phyloP scores from a whole-genome alignment of 257 asterid genomes.

The Solanum infundibuliforme region DNA sequence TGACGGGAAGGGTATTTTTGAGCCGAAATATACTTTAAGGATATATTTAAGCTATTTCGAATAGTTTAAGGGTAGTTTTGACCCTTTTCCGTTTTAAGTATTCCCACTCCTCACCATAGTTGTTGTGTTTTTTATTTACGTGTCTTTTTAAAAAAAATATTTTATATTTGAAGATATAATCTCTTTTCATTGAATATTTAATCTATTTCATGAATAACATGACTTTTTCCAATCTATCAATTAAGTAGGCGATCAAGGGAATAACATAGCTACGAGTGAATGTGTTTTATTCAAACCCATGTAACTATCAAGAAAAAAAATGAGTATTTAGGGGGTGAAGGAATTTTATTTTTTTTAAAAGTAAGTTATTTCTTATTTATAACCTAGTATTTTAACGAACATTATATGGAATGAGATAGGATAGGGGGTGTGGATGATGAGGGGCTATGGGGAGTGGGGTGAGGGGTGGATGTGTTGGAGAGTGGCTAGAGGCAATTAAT shows the following conservation, averaged over 20 bases:
- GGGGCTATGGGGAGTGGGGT: neutral
- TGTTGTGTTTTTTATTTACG: too few species aligned
- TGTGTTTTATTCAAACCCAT: neutral
- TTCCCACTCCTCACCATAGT: neutral
- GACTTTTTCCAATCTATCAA: neutral
- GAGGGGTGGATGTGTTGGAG: neutral
- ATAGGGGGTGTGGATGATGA: neutral
- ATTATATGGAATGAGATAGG: neutral
- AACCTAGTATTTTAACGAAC: neutral
- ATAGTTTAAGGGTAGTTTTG: too few species aligned
- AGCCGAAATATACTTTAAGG: too few species aligned
- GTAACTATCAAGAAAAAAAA: neutral
- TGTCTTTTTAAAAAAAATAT: too few species aligned
- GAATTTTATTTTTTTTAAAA: neutral
- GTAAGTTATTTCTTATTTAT: neutral
- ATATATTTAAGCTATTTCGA: too few species aligned
- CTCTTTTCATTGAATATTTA: neutral
- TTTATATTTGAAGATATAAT: neutral
- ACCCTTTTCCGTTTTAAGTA: too few species aligned
- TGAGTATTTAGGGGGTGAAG: neutral
- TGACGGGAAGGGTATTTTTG: too few species aligned
- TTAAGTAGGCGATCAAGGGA: neutral
- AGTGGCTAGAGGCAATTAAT: neutral
- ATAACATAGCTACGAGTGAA: neutral
- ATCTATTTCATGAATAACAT: neutral